Percentiles rank a stretch among this genome's conserved stretches.
These are phyloP conservation scores for Macadamia tetraphylla DNA, from an alignment of 164 flowering plant species.

Conservation along the genomic window DNA sequence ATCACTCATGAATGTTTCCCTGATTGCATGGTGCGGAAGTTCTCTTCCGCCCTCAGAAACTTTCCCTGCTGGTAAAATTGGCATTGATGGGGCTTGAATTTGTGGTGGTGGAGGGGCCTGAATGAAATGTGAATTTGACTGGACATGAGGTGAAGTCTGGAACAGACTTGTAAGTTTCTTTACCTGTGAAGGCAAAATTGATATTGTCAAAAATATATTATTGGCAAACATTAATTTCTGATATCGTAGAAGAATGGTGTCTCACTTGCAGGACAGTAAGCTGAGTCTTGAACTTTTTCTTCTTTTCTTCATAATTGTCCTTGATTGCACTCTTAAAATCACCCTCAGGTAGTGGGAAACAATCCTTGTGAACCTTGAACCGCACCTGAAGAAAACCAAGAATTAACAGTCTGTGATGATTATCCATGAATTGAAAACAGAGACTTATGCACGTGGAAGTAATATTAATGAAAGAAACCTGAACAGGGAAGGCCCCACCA, in stretches of 20 bases:
- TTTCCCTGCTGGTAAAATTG: constrained; percentile 12
- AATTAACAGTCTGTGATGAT: background rate
- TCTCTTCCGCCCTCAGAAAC: constrained; percentile 18
- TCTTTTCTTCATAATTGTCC: constrained; percentile 50
- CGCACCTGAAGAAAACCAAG: constrained; percentile 49
- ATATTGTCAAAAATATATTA: constrained; percentile 7
- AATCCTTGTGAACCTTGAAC: constrained; percentile 49
- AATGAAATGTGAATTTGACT: constrained; percentile 20
- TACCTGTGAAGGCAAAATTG: constrained; percentile 36
- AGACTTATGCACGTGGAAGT: background rate
- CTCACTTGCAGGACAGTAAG: constrained; percentile 61
- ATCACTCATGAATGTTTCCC: constrained; percentile 16
- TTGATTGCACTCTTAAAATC: constrained; percentile 64
- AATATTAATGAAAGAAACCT: constrained; percentile 28
- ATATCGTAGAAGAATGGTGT: constrained; percentile 2
- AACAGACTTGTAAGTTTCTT: constrained; percentile 46
- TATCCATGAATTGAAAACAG: background rate
- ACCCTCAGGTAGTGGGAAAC: constrained; percentile 63
- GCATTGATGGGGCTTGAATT: constrained; percentile 11
- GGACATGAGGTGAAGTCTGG: constrained; percentile 32
- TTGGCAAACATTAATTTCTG: constrained; percentile 1
- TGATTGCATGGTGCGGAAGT: constrained; percentile 10
- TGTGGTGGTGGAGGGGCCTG: background rate
- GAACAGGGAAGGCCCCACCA: constrained; percentile 64
- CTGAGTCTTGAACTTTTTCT: constrained; percentile 57